Evolutionary conservation across 306 rosid genomes (phyloP), one percentile per base, ranked within the genome.

Genomic region (Rosa persica): DNA sequence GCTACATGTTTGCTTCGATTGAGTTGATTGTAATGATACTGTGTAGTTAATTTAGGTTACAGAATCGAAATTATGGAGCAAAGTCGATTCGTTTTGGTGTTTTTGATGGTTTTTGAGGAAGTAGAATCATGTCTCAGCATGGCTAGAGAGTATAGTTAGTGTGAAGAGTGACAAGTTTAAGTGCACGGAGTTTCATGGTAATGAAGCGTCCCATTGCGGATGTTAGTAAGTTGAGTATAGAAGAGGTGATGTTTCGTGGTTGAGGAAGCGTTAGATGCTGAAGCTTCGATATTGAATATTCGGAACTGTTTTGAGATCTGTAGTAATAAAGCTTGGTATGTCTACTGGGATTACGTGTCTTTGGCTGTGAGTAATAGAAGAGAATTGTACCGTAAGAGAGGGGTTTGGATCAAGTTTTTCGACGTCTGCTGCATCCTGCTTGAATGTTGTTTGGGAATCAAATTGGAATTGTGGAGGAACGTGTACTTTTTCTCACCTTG

Each of bases 1-100:
- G 58, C 15, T 40, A 17, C 25, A n/a, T 74, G 67, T 54, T 52
- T 20, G 47, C 11, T 55, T 77, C n/a, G 78, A 78, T 78, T 23
- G 58, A 70, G 48, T 30, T 20, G 60, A 27, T 27, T 58, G 20
- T 62, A 12, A 5, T 76, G 46, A 13, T 55, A 47, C 9, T 4
- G 49, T 7, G 7, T 44, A 20, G 62, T 43, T 0, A 44, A 70
- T 78, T 65, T n/a, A 2, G 15, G 23, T 8, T 36, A 23, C 17
- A 30, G 39, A n/a, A 36, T 47, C 4, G 20, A 1, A 51, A 47
- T 17, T 12, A 19, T 20, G 70, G 70, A 19, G 67, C 60, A 78
- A 44, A 27, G 57, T 46, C 23, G 43, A 48, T 78, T 69, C 16
- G 9, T 78, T 57, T 38, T 12, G 13, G n/a, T 51, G 61, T 73